A percentile compares a stretch with the other conserved stretches of the same genome.
Evolutionary conservation across 1,139 yeast genomes (phyloP).

Genomic region (Kodamaea alishanica): DNA sequence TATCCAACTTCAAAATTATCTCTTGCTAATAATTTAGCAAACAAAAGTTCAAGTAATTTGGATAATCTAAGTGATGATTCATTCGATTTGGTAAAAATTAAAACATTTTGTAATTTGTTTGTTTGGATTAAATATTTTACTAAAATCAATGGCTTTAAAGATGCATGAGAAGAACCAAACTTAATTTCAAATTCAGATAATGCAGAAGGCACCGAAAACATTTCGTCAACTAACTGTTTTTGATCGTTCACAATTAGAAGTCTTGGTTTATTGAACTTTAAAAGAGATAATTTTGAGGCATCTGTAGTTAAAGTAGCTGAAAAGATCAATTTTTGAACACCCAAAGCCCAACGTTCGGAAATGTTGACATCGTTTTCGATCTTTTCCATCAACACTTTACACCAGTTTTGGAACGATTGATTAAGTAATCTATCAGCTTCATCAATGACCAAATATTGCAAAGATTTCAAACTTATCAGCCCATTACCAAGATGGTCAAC

Average conservation of each 20-base stretch:
- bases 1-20: conserved; percentile 19
- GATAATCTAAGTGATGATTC: conserved; percentile 79
- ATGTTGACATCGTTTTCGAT: conserved; percentile 31
- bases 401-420: conserved; percentile 94
- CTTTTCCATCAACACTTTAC: conserved; percentile 55
- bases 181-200: conserved; percentile 51
- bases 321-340: conserved; percentile 63
- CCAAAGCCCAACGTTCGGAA: conserved; percentile 25
- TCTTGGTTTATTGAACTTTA: conserved; percentile 66
- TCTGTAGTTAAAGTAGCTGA: conserved; percentile 94
- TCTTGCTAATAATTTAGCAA: conserved; percentile 21
- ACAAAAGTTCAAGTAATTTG: conserved; percentile 51
- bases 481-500: conserved; percentile 71
- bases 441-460: conserved; percentile 77
- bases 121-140: conserved; percentile 47
- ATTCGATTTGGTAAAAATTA: conserved; percentile 80
- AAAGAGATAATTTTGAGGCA: conserved; percentile 75
- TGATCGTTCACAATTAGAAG: conserved; percentile 67
- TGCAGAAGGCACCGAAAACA: conserved; percentile 52
- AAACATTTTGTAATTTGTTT: conserved; percentile 35
- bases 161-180: conserved; percentile 52
- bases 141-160: conserved; percentile 72
- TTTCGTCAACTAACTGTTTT: conserved; percentile 46
- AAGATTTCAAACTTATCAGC: conserved; percentile 40
- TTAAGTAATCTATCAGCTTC: conserved; percentile 92